Base-by-base conservation (phyloP, 768 basidiomycete genomes). In the Podaxis mareebaensis region DNA sequence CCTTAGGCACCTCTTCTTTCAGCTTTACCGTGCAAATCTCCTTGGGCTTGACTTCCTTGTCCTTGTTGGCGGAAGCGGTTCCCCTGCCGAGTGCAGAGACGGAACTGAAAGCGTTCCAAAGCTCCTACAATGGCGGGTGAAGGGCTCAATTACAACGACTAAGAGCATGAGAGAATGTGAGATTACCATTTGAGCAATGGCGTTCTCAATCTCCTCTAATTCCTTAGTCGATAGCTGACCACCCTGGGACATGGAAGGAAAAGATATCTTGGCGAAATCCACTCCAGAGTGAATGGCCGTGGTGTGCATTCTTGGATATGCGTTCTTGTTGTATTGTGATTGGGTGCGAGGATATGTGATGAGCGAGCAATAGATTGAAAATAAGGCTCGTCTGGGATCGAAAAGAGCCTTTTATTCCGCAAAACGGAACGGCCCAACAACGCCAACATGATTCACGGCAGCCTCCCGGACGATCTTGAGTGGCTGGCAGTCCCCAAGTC, bases 141-240 rank as follows among this genome's bases (percentile, higher is more conserved):
- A 11, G 3, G 17, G 4, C 26, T 44, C 44, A 17, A 7, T 4
- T 20, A 38, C 6, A 42, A 40, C 17, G 33, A 28, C 17, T 11
- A 2, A 7, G 20, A 53, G 26, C 24, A 39, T 7, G 26, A 22
- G 20, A 5, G 17, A 17, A 53, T 17, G 8, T 7, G 33, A 33
- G 33, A 33, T 33, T 53, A 60, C 59, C 48, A 60, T 60, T 36
- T 60, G 59, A 39, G 49, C 20, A 36, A 60, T 40, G 22, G 39
- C 49, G 6, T 28, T 42, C 17, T 60, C 53, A 13, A 61, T 40
- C 36, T 53, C 51, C 11, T 40, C 26, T 4, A 44, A n/a, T 17
- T 44, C 36, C 8, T 33, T 53, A 30, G n/a, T 15, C 24, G 60
- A 53, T 11, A 53, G 28, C 28, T 22, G 60, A 15, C 12, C 39